A percentile compares a stretch with the other conserved stretches of the same genome.
Evolutionary conservation across 495 filamentous ascomycete genomes (phyloP).

Genomic region (Parachaetomium inaequale): DNA sequence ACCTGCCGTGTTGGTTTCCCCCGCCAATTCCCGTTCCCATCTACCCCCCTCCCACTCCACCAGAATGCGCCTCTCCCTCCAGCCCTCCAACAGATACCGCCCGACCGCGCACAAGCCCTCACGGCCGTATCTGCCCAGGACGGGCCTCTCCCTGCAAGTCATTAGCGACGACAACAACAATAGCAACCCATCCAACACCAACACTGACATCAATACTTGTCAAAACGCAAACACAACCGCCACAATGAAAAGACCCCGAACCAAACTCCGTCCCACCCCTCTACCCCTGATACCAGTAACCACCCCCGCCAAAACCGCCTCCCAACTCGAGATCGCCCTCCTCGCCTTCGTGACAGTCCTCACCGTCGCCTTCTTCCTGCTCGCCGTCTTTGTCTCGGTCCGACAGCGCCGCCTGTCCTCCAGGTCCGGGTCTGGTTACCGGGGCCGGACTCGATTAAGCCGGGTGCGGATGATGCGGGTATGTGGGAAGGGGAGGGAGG

Average conservation of each 20-base stretch:
- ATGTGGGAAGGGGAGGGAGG: neutral
- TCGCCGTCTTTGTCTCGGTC: conserved; percentile 16
- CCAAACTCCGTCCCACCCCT: neutral
- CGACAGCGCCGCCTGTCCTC: neutral
- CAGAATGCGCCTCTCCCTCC: conserved; percentile 11
- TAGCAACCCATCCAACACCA: neutral
- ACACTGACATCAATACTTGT: neutral
- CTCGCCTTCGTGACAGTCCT: conserved; percentile 18
- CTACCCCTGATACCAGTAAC: neutral
- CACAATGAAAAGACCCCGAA: neutral
- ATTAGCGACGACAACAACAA: neutral
- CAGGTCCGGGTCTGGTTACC: neutral
- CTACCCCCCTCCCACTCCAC: neutral
- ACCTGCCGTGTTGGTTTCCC: neutral
- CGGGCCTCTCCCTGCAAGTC: neutral
- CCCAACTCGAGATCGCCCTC: conserved; percentile 21
- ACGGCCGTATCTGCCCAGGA: conserved; percentile 7
- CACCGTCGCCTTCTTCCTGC: conserved; percentile 14
- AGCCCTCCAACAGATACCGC: conserved; percentile 1
- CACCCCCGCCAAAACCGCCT: neutral
- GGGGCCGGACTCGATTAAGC: no score
- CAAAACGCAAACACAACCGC: neutral
- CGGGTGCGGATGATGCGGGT: neutral
- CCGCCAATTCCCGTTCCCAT: neutral
- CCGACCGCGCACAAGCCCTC: conserved; percentile 13